Conservation (phyloP, 768 basidiomycete species). For the Pleurotus giganteus region DNA sequence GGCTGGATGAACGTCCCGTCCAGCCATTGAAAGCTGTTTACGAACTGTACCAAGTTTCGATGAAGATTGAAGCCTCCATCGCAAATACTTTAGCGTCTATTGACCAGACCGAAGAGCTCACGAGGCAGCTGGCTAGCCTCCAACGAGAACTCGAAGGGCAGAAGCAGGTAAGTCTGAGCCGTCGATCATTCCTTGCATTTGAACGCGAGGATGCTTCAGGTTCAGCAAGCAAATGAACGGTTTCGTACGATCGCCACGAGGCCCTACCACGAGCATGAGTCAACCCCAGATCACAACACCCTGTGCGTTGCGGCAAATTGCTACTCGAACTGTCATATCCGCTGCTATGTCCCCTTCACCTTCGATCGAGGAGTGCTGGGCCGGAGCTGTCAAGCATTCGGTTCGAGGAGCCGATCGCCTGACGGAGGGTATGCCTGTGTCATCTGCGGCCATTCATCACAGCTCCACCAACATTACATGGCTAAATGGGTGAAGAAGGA, state of each 20-base stretch:
- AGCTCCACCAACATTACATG: conserved; percentile 1
- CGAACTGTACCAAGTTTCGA: conserved; percentile 6
- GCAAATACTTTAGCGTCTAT: conserved; percentile 6
- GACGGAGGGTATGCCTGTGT: not conserved
- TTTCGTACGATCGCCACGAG: not conserved
- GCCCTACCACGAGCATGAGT: not conserved
- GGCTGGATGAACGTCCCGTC: conserved; percentile 11
- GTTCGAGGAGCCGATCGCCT: not conserved
- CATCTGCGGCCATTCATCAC: not conserved
- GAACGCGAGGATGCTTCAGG: not conserved
- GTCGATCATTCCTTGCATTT: not conserved
- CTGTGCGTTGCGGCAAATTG: not conserved
- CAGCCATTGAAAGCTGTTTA: conserved; percentile 16
- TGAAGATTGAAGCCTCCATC: conserved; percentile 10
- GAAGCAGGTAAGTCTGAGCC: not conserved
- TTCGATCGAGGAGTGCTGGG: not conserved
- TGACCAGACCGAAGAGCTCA: not conserved
- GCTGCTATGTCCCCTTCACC: not conserved
- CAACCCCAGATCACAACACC: not conserved
- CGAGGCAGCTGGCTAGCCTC: conserved; percentile 4
- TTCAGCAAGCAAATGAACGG: not conserved
- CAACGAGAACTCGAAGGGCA: not conserved
- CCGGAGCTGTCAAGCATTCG: not conserved
- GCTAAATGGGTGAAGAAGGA: conserved; percentile 3
- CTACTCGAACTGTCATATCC: not conserved